Evolutionary conservation across 2,329 filamentous ascomycete species (phyloP).

Genomic region (Remersonia thermophila): DNA sequence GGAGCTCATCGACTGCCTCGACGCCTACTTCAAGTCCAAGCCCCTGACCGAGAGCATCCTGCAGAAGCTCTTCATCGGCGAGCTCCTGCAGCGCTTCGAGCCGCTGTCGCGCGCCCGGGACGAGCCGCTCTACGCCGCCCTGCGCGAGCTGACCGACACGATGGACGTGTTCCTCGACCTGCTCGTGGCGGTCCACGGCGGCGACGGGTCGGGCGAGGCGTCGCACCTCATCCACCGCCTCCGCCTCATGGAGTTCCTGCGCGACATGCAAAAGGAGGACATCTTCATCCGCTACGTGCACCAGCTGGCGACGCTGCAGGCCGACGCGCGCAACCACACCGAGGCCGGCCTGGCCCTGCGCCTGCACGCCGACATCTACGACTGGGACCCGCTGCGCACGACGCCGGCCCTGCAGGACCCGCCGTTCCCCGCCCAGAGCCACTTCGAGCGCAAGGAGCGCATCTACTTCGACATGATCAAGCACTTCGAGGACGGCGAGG

Average conservation of each 20-base stretch:
- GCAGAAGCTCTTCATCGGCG: constrained; percentile 83
- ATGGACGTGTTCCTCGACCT: constrained; percentile 87
- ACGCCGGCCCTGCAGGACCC: constrained; percentile 60
- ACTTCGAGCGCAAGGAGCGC: constrained; percentile 85
- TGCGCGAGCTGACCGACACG: constrained; percentile 69
- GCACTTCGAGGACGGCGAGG: constrained; percentile 85
- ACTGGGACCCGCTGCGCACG: constrained; percentile 66
- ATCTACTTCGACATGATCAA: constrained; percentile 94
- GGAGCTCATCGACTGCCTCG: constrained; percentile 90
- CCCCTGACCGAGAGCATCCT: constrained; percentile 76
- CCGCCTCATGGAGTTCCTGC: constrained; percentile 87
- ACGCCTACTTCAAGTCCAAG: constrained; percentile 80
- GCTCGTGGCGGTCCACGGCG: constrained; percentile 76
- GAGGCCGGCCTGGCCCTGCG: constrained; percentile 83
- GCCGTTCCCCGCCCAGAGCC: constrained; percentile 66
- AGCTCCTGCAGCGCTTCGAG: constrained; percentile 71
- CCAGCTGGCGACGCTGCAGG: constrained; percentile 70
- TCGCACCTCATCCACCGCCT: constrained; percentile 79
- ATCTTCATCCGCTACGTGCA: constrained; percentile 96
- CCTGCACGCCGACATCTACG: constrained; percentile 83
- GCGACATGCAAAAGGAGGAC: constrained; percentile 93
- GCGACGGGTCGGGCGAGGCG: constrained; percentile 59
- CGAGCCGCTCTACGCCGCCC: constrained; percentile 61
- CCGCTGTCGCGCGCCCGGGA: constrained; percentile 52
- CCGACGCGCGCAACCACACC: constrained; percentile 61